Evolutionary conservation across 2,329 filamentous ascomycete species (phyloP).

Genomic region (Cladosporium sp.): DNA sequence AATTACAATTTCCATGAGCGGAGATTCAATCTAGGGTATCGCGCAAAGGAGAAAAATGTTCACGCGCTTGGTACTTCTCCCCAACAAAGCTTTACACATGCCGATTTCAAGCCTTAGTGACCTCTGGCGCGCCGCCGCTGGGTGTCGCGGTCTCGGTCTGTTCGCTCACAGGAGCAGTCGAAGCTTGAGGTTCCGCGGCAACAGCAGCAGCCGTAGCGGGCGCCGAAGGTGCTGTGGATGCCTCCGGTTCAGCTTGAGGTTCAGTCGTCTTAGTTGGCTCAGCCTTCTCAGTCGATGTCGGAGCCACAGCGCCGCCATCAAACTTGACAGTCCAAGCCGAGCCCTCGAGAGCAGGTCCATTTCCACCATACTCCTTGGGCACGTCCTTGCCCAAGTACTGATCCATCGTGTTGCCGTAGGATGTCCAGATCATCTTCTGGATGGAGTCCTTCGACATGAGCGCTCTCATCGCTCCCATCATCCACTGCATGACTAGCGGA

Average conservation of each 20-base stretch:
- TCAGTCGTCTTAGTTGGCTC: conserved; percentile 6
- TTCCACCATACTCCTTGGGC: conserved; percentile 76
- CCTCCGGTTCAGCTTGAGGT: not conserved
- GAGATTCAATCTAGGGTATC: not conserved
- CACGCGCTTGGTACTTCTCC: not conserved
- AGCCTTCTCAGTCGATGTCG: not conserved
- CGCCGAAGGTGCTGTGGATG: not conserved
- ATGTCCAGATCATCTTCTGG: conserved; percentile 47
- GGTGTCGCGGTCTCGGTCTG: not conserved
- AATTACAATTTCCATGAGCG: not conserved
- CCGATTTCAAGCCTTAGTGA: not conserved
- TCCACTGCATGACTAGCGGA: conserved; percentile 82
- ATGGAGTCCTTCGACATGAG: conserved; percentile 46
- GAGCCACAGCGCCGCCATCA: conserved; percentile 8
- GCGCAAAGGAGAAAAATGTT: not conserved
- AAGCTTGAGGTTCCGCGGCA: not conserved
- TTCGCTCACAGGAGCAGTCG: not conserved
- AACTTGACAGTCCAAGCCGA: conserved; percentile 40
- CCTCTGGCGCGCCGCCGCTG: not conserved
- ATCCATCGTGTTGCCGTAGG: conserved; percentile 62
- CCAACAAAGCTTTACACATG: not conserved
- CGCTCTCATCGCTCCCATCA: conserved; percentile 46
- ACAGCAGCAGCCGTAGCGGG: not conserved
- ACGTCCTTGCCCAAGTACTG: conserved; percentile 62
- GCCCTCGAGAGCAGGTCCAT: conserved; percentile 51